Base-by-base conservation (phyloP, 805 yeast genomes). In the Metschnikowia koreensis region DNA sequence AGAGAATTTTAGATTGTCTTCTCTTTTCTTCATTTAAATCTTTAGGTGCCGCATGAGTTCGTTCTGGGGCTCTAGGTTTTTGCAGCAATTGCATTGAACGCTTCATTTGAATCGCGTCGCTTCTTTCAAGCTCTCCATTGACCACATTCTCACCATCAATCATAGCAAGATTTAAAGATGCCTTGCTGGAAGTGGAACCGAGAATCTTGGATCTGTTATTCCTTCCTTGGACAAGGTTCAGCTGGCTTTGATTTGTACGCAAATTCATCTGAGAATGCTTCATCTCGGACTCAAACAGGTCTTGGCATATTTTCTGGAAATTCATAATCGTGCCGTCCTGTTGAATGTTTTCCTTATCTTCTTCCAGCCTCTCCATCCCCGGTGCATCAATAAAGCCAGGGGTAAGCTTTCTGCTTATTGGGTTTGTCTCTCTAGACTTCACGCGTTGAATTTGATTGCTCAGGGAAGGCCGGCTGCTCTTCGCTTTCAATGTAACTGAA, bases 221-320 rank as follows among this genome's bases (percentile, higher is more conserved):
- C n/a, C 57, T 56, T 12, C 47, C 58, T 11, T 38, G 45, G 31
- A 53, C 55, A 17, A 53, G 52, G 33, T 43, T 43, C 34, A 41
- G 22, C 16, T 47, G 47, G 27, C 45, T 37, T 22, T 28, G 51
- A 16, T 41, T 22, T 36, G 45, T 47, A 10, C 53, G 47, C 46
- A 50, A 41, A 38, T 53, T 51, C 41, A 47, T 38, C 12, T 46
- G 34, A 7, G 54, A 41, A 15, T 44, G 48, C 15, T 47, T 54
- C 17, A 38, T 51, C 6, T 59, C 64, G 15, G 66, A 66, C 17
- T 61, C 63, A 52, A 71, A 69, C 43, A 64, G 60, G 48, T 69
- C 70, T 45, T 65, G 73, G 50, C 71, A 67, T 34, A 70, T 65
- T 45, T 54, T 44, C 47, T 64, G 66, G 54, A 71, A 71, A 49